Conservation (phyloP, 169 alveolate species). For the Eimeria tenella region DNA sequence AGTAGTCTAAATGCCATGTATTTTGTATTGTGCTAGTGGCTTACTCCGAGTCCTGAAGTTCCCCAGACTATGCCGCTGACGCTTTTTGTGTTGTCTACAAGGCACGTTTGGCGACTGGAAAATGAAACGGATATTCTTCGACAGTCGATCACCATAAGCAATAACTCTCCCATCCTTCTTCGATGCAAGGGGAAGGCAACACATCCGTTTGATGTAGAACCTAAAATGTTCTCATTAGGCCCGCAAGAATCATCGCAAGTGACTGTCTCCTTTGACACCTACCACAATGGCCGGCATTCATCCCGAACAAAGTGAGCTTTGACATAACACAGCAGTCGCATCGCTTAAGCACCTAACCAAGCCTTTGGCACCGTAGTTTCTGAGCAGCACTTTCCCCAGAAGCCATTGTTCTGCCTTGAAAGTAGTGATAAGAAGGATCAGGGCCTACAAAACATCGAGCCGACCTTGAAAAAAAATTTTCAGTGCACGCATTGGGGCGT, state of each 20-base stretch:
- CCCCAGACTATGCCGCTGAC: background rate
- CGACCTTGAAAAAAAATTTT: too few relatives aligned
- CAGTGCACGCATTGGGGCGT: too few relatives aligned
- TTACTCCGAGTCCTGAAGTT: background rate
- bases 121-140: constrained; percentile 80
- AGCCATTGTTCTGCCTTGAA: too few relatives aligned
- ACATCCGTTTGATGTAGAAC: constrained; percentile 91
- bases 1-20: background rate
- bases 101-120: constrained; percentile 37
- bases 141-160: constrained; percentile 85
- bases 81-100: background rate
- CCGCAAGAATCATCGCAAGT: constrained; percentile 87
- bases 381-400: too few relatives aligned
- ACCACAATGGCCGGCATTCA: constrained; percentile 80
- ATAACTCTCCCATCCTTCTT: constrained; percentile 90
- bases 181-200: constrained; percentile 87
- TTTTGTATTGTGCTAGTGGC: background rate
- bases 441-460: too few relatives aligned
- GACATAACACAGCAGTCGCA: background rate
- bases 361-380: too few relatives aligned
- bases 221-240: constrained; percentile 86
- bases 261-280: constrained; percentile 92
- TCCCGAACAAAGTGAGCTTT: constrained; percentile 64
- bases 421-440: too few relatives aligned
- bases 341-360: too few relatives aligned